A percentile compares a stretch with the other conserved stretches of the same genome.
Evolutionary conservation across 2,329 filamentous ascomycete genomes (phyloP).

Genomic region (Colletotrichum acutatum): DNA sequence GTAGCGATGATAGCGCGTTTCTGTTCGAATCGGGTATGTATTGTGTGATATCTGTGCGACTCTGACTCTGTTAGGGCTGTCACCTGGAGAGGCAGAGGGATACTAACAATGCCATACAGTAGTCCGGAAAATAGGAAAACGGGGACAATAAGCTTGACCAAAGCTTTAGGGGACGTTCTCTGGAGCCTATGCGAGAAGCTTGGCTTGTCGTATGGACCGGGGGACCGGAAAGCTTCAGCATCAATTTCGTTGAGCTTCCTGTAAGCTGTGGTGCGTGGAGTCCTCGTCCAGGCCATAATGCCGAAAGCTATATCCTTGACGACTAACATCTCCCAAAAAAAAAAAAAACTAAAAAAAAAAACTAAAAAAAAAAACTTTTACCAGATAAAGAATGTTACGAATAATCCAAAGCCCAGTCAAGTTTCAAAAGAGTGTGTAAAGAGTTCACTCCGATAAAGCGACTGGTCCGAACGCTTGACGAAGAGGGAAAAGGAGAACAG

Average conservation of each 20-base stretch:
- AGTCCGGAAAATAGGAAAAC: slow-evolving; percentile 9
- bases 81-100: background rate
- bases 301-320: background rate
- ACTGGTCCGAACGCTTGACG: too few relatives aligned
- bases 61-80: background rate
- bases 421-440: background rate
- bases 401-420: background rate
- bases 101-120: slow-evolving; percentile 9
- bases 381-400: background rate
- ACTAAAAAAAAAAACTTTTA: too few relatives aligned
- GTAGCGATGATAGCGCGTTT: background rate
- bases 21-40: background rate
- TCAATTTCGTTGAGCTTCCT: slow-evolving; percentile 13
- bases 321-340: too few relatives aligned
- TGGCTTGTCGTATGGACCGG: background rate
- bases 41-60: background rate
- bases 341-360: too few relatives aligned
- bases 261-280: background rate
- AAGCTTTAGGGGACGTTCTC: background rate
- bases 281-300: background rate
- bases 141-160: background rate
- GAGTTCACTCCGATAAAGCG: too few relatives aligned
- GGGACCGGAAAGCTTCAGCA: background rate
- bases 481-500: background rate
- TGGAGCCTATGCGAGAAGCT: background rate